phyloP scores from a whole-genome alignment of 176 grass and related monocot genomes.

The Areca catechu region DNA sequence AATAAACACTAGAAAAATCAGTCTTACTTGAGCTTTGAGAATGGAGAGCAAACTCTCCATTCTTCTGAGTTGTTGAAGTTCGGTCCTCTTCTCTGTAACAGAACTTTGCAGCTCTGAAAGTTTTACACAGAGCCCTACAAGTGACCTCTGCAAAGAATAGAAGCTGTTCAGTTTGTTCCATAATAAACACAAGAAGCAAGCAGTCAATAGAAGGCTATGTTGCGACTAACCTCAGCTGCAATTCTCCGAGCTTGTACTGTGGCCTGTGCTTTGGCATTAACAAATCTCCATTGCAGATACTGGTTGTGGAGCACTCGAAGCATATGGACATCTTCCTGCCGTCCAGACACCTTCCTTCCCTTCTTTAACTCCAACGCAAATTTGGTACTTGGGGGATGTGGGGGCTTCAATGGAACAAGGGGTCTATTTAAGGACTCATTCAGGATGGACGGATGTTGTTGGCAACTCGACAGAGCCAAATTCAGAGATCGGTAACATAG shows the following conservation, averaged over 20 bases:
- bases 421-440: constrained; percentile 17
- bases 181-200: neutral
- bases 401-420: constrained; percentile 32
- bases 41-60: constrained; percentile 29
- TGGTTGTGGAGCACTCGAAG: constrained; percentile 60
- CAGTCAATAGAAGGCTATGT: neutral
- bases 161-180: too few species aligned
- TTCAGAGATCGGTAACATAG: constrained; percentile 63
- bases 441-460: constrained; percentile 5
- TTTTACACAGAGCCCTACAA: constrained; percentile 31
- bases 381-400: constrained; percentile 45
- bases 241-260: constrained; percentile 33
- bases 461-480: constrained; percentile 43
- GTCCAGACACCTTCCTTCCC: constrained; percentile 36
- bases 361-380: constrained; percentile 37
- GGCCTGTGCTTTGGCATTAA: constrained; percentile 40
- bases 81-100: constrained; percentile 33
- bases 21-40: constrained; percentile 46
- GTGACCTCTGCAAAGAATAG: constrained; percentile 36
- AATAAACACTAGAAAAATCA: neutral
- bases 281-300: constrained; percentile 51
- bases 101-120: constrained; percentile 29
- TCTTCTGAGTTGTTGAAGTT: constrained; percentile 41
- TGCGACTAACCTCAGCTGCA: constrained; percentile 32
- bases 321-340: constrained; percentile 62